Conservation (phyloP, 148 eudicot species). For the Silene uniflora region DNA sequence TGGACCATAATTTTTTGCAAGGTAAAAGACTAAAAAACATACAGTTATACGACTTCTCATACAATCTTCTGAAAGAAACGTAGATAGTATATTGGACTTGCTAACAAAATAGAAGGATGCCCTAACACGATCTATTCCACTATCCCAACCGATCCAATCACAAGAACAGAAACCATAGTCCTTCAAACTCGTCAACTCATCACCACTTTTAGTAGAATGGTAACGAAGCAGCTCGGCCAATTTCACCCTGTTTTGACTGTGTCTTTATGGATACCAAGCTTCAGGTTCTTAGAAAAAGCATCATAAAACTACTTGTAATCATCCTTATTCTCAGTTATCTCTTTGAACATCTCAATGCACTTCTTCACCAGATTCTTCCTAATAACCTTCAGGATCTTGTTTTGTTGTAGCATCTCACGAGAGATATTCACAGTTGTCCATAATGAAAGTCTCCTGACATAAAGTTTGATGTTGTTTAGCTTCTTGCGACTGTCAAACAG, state of each 20-base stretch:
- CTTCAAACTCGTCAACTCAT: slow-evolving; percentile 74
- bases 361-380: too few species aligned
- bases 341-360: slow-evolving; percentile 89
- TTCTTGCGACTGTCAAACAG: too few species aligned
- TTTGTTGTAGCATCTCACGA: slow-evolving; percentile 82
- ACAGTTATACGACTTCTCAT: not conserved
- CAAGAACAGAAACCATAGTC: slow-evolving; percentile 7
- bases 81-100: not conserved
- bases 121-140: too few species aligned
- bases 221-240: slow-evolving; percentile 78
- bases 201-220: slow-evolving; percentile 85
- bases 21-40: not conserved
- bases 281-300: too few species aligned
- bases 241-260: slow-evolving; percentile 75
- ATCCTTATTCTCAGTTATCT: too few species aligned
- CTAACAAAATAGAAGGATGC: too few species aligned
- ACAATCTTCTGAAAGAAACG: not conserved
- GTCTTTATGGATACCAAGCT: too few species aligned
- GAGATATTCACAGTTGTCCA: slow-evolving; percentile 48
- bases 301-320: too few species aligned
- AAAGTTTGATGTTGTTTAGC: too few species aligned
- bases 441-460: slow-evolving; percentile 88
- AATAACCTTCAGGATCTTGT: too few species aligned
- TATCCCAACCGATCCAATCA: too few species aligned
- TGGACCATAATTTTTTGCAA: slow-evolving; percentile 72